Evolutionary conservation across 2,329 filamentous ascomycete species (phyloP), one percentile per base, ranked within the genome.

Genomic region (Fusarium stilboides): DNA sequence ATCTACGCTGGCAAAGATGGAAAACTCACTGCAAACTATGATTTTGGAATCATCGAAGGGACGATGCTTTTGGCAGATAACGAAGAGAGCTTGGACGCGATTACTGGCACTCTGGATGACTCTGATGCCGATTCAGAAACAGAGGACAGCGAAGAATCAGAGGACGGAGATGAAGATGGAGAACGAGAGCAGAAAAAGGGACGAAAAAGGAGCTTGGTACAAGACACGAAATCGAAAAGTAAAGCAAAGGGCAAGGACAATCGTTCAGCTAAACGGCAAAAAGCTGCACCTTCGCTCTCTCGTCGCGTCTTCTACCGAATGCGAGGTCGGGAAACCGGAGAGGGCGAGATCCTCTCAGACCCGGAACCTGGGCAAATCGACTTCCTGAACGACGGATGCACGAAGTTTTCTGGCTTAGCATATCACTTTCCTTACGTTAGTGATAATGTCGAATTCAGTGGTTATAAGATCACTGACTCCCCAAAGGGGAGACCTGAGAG

Each of bases 11-110:
- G 19, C 6, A 37, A 20, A 9, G 15, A 33, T 3, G 55, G 47
- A 6, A 20, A 17, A 7, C 33, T 65, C 15, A 26, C 31, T 1
- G 61, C 61, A 2, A 36, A 39, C 17, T 65, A 43, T 20, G 2
- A 56, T n/a, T 49, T 68, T 26, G 65, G 65, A 8, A 33, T 65
- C 2, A 52, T 68, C 2, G 12, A 55, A 17, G 65, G 65, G 15
- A 42, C 44, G 0, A 68, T 68, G 61, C 33, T 62, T 2, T 28
- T 68, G 8, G 24, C 42, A 9, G 47, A 50, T 37, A 53, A 22
- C 4, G 45, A 65, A 7, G 44, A 68, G n/a, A 34, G 15, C 13
- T 36, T 68, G 39, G 49, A 61, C 12, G 34, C 20, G 2, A n/a
- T 63, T 3, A 17, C n/a, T 17, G 49, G 39, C 10, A 4, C 15